A percentile compares a stretch with the other conserved stretches of the same genome.
Conservation (phyloP, 768 basidiomycete species). For the Rhizopogon vulgaris region DNA sequence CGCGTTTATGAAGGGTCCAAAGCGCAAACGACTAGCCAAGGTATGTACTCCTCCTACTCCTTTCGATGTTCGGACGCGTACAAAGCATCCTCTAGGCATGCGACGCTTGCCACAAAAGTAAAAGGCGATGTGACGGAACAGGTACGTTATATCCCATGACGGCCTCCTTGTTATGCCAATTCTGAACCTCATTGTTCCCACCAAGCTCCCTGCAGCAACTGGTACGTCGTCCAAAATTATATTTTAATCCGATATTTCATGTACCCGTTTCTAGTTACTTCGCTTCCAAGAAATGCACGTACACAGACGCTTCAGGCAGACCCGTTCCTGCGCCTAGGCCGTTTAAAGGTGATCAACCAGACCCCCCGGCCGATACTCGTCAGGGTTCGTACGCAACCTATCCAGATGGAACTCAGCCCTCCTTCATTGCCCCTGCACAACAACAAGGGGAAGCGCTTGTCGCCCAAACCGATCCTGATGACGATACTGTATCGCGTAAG, state of each 20-base stretch:
- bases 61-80: background rate
- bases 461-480: constrained; percentile 24
- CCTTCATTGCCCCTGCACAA: constrained; percentile 6
- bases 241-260: constrained; percentile 3
- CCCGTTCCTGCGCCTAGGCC: constrained; percentile 69
- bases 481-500: constrained; percentile 41
- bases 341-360: constrained; percentile 36
- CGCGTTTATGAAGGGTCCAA: constrained; percentile 46
- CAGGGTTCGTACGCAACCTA: constrained; percentile 11
- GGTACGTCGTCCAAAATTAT: constrained; percentile 35
- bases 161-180: constrained; percentile 5
- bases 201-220: constrained; percentile 75
- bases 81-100: constrained; percentile 41
- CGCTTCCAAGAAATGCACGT: constrained; percentile 75
- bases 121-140: constrained; percentile 78
- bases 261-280: constrained; percentile 48
- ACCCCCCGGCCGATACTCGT: constrained; percentile 20
- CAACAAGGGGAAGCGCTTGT: constrained; percentile 10
- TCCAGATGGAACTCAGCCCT: constrained; percentile 14
- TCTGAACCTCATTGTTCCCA: constrained; percentile 10
- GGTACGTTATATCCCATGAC: constrained; percentile 36
- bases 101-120: constrained; percentile 81
- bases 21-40: constrained; percentile 50
- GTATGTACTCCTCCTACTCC: constrained; percentile 18
- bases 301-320: constrained; percentile 74